Conservation (phyloP, 805 yeast species). For the Yarrowia deformans region DNA sequence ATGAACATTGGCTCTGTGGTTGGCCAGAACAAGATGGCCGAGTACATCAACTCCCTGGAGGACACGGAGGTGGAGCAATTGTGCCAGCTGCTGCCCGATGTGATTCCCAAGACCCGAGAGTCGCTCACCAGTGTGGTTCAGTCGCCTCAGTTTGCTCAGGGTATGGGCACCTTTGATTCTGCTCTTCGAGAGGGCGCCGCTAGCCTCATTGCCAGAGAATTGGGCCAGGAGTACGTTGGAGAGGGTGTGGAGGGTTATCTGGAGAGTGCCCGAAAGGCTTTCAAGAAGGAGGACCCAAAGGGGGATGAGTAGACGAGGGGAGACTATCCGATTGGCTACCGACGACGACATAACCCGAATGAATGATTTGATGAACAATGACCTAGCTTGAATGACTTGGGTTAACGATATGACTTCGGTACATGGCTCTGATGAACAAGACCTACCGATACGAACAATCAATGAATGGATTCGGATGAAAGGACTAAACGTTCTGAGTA, state of each 20-base stretch:
- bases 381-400: no score
- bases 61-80: conserved; percentile 52
- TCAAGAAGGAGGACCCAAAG: conserved; percentile 13
- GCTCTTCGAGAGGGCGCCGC: conserved; percentile 54
- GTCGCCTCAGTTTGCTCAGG: conserved; percentile 59
- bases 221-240: conserved; percentile 60
- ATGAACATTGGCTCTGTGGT: conserved; percentile 52
- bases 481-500: no score
- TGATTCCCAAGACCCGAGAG: conserved; percentile 51
- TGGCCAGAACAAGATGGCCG: conserved; percentile 49
- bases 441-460: no score
- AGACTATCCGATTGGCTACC: no score
- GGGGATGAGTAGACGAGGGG: no score
- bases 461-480: no score
- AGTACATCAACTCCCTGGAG: conserved; percentile 48
- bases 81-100: conserved; percentile 56
- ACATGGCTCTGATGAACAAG: no score
- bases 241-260: conserved; percentile 64
- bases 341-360: no score
- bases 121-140: conserved; percentile 56
- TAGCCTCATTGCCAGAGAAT: conserved; percentile 57
- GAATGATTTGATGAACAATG: no score
- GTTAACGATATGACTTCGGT: no score
- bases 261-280: conserved; percentile 52
- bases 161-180: conserved; percentile 54